Base-by-base conservation (phyloP, 495 filamentous ascomycete genomes). In the Lasiosphaeria miniovina region DNA sequence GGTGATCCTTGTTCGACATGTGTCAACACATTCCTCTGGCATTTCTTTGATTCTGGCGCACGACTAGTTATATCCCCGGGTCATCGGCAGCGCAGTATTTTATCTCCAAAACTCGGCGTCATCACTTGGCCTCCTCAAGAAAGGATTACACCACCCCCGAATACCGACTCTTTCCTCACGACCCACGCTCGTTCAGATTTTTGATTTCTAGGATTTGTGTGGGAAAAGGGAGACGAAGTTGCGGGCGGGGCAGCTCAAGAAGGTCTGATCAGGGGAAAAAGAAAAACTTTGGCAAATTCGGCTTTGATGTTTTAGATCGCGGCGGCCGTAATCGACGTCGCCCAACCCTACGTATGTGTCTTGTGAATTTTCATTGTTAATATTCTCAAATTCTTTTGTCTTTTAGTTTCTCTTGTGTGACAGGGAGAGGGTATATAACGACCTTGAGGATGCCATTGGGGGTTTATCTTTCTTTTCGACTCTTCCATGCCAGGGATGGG, bases 1-100 rank as follows among this genome's bases (percentile, higher is more conserved):
- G 77, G 70, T 80, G 63, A 70, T 68, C 43, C 51, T 40, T n/a
- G 12, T 14, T n/a, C 11, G 15, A n/a, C 15, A 46, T 14, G 11
- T 35, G 7, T 3, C 49, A 15, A 9, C 57, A 8, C 9, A 45
- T 49, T 31, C 36, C 14, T 36, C 9, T 35, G 11, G 8, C 32
- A 3, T 56, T 8, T 43, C 14, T 9, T 24, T 41, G 52, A 17
- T 54, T 7, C 38, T 31, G n/a, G n/a, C 36, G 36, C 15, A 36
- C 33, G 24, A 24, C 24, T 24, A 24, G 24, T 24, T 24, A 24
- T 24, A 24, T 24, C 24, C 24, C 24, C 24, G 24, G 24, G 24
- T 24, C 24, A 24, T 24, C 24, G 24, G 24, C 24, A 24, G 24
- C 24, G 24, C 24, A 24, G 24, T 24, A 24, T 24, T 24, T 24